Evolutionary conservation across 495 filamentous ascomycete genomes (phyloP).

Genomic region (Trichoderma parareesei): DNA sequence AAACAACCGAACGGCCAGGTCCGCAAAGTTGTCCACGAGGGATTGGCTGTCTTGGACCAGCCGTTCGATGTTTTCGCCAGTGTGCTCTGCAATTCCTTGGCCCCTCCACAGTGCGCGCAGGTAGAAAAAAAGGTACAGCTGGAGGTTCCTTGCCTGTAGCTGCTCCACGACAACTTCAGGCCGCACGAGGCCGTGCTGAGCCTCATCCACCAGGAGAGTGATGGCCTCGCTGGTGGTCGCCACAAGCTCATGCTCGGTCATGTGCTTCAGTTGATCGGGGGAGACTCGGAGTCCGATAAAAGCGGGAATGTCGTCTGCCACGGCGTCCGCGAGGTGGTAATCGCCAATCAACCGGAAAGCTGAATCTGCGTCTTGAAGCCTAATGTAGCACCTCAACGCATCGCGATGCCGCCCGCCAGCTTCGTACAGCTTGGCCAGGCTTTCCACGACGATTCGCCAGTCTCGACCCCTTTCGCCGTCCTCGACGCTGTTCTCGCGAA

Average conservation of each 20-base stretch:
- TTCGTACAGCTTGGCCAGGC: slow-evolving; percentile 75
- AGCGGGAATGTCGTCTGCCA: slow-evolving; percentile 80
- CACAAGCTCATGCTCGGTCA: slow-evolving; percentile 63
- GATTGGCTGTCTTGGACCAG: slow-evolving; percentile 53
- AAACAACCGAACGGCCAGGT: slow-evolving; percentile 77
- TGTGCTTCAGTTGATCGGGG: slow-evolving; percentile 57
- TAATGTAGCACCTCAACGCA: slow-evolving; percentile 81
- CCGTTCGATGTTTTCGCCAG: slow-evolving; percentile 35
- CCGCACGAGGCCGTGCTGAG: slow-evolving; percentile 75
- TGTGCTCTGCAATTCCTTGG: slow-evolving; percentile 41
- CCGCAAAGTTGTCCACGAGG: slow-evolving; percentile 77
- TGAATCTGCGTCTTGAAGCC: slow-evolving; percentile 80
- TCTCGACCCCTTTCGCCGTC: slow-evolving; percentile 58
- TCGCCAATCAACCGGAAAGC: slow-evolving; percentile 78
- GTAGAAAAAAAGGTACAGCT: slow-evolving; percentile 87
- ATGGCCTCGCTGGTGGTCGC: slow-evolving; percentile 73
- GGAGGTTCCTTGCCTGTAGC: slow-evolving; percentile 45
- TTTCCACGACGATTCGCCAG: slow-evolving; percentile 76
- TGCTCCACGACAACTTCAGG: slow-evolving; percentile 72
- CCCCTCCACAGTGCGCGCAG: slow-evolving; percentile 77
- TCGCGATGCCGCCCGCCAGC: slow-evolving; percentile 70
- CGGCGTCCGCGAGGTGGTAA: slow-evolving; percentile 73
- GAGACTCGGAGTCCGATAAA: slow-evolving; percentile 82
- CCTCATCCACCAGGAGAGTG: slow-evolving; percentile 79
- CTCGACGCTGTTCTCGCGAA: slow-evolving; percentile 60